Evolutionary conservation across 2,329 filamentous ascomycete species (phyloP), one percentile per base, ranked within the genome.

Genomic region (Trichophyton simii): DNA sequence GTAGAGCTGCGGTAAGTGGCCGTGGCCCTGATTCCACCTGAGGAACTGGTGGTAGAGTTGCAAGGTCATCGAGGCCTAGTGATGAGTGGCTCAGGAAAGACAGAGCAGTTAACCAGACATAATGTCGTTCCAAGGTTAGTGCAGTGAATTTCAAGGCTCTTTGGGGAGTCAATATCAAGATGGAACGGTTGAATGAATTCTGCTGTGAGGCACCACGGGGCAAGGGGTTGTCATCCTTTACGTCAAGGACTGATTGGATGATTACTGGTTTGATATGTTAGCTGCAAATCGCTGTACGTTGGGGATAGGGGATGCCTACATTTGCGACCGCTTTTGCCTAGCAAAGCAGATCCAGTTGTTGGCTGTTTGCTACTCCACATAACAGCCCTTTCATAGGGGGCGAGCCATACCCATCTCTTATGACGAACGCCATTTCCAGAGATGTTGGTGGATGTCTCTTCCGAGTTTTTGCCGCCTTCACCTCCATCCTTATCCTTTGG

Each of bases 301-400:
- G 28, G 28, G 6, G 13, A 18, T 54, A 9, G 18, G 34, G n/a
- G 11, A 52, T 15, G 60, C 46, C 61, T 81, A 96, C 92, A 77
- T 77, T 97, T 99, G 68, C 94, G 86, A 60, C 94, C 94, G 71
- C 87, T 88, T 79, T 97, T 99, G 66, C 94, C 94, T 80, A 97
- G 82, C 73, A 99, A 76, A 36, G 91, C 92, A 68, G 84, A 87
- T 36, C 91, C 91, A 67, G 86, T 90, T 8, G 86, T 89, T 15
- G 94, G 94, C 75, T 99, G 94, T 79, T 95, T 96, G 80, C 88
- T 95, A 74, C 92, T 96, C 94, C 94, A 99, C 73, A 99, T 89
- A 63, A 99, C 92, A 11, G 92, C 87, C 65, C 91, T 83, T 75
- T 99, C 94, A 70, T 99, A 97, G 2, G 94, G 94, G 18, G 92